Conservation (phyloP, 2,329 filamentous ascomycete genomes). For the Canariomyces notabilis region DNA sequence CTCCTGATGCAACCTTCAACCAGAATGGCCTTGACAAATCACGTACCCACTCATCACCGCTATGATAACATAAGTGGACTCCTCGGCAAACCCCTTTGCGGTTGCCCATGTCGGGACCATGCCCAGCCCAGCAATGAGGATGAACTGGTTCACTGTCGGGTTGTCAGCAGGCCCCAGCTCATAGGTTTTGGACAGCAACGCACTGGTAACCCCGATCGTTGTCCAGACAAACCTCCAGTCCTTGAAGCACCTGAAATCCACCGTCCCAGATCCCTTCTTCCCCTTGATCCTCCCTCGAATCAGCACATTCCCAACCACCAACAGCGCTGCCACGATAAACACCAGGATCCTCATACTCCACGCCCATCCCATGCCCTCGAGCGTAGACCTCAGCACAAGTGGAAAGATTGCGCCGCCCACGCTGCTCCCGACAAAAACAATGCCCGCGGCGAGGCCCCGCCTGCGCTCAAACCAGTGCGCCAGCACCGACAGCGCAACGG, state of each 20-base stretch:
- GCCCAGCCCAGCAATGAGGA: constrained; percentile 12
- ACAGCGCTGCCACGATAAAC: constrained; percentile 5
- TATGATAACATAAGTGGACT: constrained; percentile 9
- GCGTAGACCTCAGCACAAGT: constrained; percentile 7
- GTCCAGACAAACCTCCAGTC: constrained; percentile 10
- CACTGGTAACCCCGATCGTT: constrained; percentile 10
- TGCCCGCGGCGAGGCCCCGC: constrained; percentile 8
- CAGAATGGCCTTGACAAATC: neutral
- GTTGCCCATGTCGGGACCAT: constrained; percentile 14
- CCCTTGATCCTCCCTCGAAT: constrained; percentile 11
- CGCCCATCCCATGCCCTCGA: constrained; percentile 7
- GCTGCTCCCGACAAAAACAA: constrained; percentile 12
- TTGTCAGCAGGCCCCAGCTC: neutral
- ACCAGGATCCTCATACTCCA: constrained; percentile 14
- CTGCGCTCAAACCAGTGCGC: constrained; percentile 11
- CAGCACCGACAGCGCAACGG: constrained; percentile 11
- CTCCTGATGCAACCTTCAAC: neutral
- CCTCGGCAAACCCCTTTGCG: constrained; percentile 3
- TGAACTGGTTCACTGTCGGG: constrained; percentile 12
- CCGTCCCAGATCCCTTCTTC: constrained; percentile 8
- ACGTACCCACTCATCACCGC: constrained; percentile 12
- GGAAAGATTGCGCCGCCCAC: constrained; percentile 11
- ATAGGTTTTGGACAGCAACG: too few species aligned
- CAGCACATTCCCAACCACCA: constrained; percentile 8
- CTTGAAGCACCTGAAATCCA: constrained; percentile 6